These are phyloP conservation scores for Leccinum fibrillosum DNA, from an alignment of 768 basidiomycete species.

Conservation along the genomic window DNA sequence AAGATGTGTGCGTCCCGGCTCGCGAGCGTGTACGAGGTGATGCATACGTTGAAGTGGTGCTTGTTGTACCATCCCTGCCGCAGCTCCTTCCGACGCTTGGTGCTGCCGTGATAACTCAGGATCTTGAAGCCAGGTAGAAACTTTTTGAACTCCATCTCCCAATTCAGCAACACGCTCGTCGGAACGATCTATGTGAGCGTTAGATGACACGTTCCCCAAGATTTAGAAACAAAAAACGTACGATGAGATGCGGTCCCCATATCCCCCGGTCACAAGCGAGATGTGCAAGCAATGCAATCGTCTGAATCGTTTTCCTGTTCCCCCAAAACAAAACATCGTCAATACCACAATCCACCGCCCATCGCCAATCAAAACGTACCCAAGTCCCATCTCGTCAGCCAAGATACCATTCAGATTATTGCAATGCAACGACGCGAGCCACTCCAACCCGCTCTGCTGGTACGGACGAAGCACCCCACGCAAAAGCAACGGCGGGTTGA, in stretches of 20 bases:
- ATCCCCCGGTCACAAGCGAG: conserved; percentile 88
- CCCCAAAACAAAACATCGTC: not conserved
- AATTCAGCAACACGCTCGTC: conserved; percentile 90
- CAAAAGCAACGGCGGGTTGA: conserved; percentile 69
- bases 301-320: conserved; percentile 90
- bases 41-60: conserved; percentile 88
- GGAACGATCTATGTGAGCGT: conserved; percentile 65
- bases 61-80: conserved; percentile 90
- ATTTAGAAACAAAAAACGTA: conserved; percentile 26
- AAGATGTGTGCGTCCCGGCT: conserved; percentile 88
- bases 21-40: conserved; percentile 93
- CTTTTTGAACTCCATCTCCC: conserved; percentile 97
- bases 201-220: not conserved
- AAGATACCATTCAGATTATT: conserved; percentile 82
- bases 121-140: conserved; percentile 88
- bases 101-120: conserved; percentile 86
- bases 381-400: conserved; percentile 94
- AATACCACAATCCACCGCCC: not conserved
- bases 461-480: conserved; percentile 90
- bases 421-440: conserved; percentile 84
- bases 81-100: conserved; percentile 85
- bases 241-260: conserved; percentile 90
- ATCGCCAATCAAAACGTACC: conserved; percentile 49
- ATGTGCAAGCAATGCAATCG: conserved; percentile 90
- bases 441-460: conserved; percentile 90